Base-by-base conservation (phyloP, 768 basidiomycete genomes). In the Fomitopsis serialis region DNA sequence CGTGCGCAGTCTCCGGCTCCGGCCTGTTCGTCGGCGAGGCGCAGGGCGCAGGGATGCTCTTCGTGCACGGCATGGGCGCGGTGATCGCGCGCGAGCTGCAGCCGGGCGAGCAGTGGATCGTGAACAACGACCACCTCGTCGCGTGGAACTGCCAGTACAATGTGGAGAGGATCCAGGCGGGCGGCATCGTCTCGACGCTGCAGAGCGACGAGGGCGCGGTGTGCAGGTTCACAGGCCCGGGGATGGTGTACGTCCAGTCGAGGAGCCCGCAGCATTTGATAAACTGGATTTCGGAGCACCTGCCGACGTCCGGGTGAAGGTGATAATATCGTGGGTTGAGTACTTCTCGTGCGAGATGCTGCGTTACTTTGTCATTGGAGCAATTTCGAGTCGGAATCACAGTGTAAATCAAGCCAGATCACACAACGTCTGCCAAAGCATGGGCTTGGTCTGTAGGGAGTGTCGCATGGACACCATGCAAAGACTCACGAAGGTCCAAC, bases 51-150 rank as follows among this genome's bases (percentile, higher is more conserved):
- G 68, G 68, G 19, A 51, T 69, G 43, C 53, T 69, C 44, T 70
- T 67, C 56, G 65, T 68, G 37, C 63, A 65, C 32, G 63, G 62
- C 34, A 40, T 70, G 36, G 69, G 69, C 17, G 67, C 68, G 23
- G 64, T 70, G 52, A 53, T 67, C 42, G 56, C 63, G 43, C 54
- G 65, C 24, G 53, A 63, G 17, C 59, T 70, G 15, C 59, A 58
- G 25, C 57, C 56, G 1, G 64, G 65, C 17, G 67, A 70, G 48
- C 63, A 70, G 43, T 69, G 63, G 66, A 63, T 70, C 37, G 65
- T 70, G 24, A 67, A 68, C 49, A 68, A 69, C 57, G 65, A 68
- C 13, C 69, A 70, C 36, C 66, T 69, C 29, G 69, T 70, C 24
- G 69, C 69, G 12, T 70, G 69, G 69, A 65, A 65, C 35, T 63